A percentile compares a stretch with the other conserved stretches of the same genome.
Conservation (phyloP, 306 rosid species). For the Oxytropis ochrocephala region DNA sequence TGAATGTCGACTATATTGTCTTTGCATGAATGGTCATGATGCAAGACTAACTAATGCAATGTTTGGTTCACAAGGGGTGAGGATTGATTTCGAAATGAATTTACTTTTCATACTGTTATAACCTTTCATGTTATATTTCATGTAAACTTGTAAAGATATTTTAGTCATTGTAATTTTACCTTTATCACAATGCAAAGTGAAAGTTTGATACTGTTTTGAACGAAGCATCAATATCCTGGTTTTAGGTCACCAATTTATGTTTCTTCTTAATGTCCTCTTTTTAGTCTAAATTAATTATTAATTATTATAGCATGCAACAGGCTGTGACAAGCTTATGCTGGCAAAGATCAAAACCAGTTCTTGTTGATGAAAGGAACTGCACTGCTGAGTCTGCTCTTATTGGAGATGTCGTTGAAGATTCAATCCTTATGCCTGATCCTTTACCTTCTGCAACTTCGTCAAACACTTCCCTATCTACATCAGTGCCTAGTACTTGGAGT, state of each 20-base stretch:
- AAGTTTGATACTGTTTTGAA: background rate
- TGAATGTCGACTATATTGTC: background rate
- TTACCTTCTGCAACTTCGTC: constrained; percentile 81
- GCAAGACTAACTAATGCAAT: background rate
- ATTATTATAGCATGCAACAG: constrained; percentile 49
- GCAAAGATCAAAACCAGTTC: constrained; percentile 95
- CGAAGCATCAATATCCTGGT: constrained; percentile 1
- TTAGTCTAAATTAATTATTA: constrained; percentile 15
- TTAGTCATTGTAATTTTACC: too few species aligned
- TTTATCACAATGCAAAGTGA: background rate
- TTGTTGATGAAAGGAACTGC: constrained; percentile 75
- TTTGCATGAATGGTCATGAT: background rate
- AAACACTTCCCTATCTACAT: constrained; percentile 46
- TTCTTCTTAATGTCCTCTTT: background rate
- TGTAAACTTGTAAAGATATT: too few species aligned
- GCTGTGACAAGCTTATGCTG: constrained; percentile 95
- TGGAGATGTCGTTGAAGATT: constrained; percentile 88
- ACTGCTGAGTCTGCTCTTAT: constrained; percentile 73
- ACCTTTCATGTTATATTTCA: too few species aligned
- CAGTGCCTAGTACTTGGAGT: constrained; percentile 53
- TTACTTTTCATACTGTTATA: too few species aligned
- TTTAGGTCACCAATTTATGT: background rate
- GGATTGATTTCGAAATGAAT: background rate
- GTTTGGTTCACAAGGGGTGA: too few species aligned
- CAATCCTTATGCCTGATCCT: constrained; percentile 98